phyloP scores from a whole-genome alignment of 2,329 filamentous ascomycete species.

The Kalaharituber pfeilii region DNA sequence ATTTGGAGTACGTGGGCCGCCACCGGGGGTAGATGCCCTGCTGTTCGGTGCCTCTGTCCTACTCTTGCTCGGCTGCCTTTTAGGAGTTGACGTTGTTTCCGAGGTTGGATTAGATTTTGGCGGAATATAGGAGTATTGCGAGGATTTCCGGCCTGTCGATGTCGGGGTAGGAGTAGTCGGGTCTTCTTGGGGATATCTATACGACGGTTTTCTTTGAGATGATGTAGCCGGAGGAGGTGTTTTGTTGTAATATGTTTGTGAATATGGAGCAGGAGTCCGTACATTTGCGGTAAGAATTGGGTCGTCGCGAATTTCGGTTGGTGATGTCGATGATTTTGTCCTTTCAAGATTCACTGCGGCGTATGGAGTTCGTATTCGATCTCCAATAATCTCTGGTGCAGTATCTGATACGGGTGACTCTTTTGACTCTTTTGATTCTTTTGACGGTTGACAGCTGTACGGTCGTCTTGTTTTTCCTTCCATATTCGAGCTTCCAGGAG shows the following conservation, averaged over 20 bases:
- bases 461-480: background rate
- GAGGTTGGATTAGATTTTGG: background rate
- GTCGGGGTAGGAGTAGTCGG: background rate
- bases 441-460: background rate
- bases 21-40: background rate
- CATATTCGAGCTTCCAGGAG: background rate
- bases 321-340: background rate
- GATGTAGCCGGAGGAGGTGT: background rate
- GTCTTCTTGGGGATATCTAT: background rate
- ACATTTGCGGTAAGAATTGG: background rate
- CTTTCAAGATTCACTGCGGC: background rate
- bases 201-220: background rate
- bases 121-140: background rate
- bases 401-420: too few relatives aligned
- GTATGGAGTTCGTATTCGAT: background rate
- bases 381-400: background rate
- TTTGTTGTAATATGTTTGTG: background rate
- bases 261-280: background rate
- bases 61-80: background rate
- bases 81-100: background rate
- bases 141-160: background rate
- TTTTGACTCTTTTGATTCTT: background rate
- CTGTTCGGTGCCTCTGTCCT: background rate
- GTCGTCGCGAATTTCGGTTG: background rate
- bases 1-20: background rate